Evolutionary conservation across 768 basidiomycete genomes (phyloP), one percentile per base, ranked within the genome.

Genomic region (Suillus weaverae): DNA sequence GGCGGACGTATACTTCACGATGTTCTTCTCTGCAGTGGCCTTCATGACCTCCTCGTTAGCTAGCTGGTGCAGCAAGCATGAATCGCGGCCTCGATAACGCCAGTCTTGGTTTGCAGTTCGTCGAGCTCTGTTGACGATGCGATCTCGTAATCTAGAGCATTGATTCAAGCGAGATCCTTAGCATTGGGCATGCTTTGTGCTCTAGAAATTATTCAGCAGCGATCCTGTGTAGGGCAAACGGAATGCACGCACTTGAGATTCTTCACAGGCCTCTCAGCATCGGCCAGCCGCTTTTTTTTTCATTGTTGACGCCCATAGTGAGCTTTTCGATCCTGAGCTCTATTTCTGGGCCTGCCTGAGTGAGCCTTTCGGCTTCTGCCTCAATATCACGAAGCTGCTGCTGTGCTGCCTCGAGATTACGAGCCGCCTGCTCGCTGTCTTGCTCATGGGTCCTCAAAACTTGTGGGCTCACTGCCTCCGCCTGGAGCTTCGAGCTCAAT

Each of bases 21-120:
- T 76, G 71, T 99, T 97, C 70, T 95, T 94, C 75, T 91, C 86
- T 0, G 94, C 92, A 71, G 97, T 97, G n/a, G 95, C 94, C 76
- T 94, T 97, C 44, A 95, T 97, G 72, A 97, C 92, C 71, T 92
- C 91, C 59, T 96, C 94, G 73, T 89, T 92, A 44, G 93, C 88
- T 57, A 97, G 80, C 62, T 87, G 87, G 76, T 98, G 94, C 71
- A 92, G 87, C 60, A 92, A 80, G 70, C 89, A 96, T 85, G 16
- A 80, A 99, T 96, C 48, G 89, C 91, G 11, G 83, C 78, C 69
- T 92, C 88, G 66, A 98, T 94, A 46, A 82, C 81, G 48, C 80
- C 78, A 0, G 94, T 84, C 67, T 88, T 89, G 55, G 78, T 75
- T 55, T 86, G 82, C 13, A 97, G 81, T n/a, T 83, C 77, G 35